Conservation (phyloP, 164 flowering plant species). For the Chimonanthus praecox region DNA sequence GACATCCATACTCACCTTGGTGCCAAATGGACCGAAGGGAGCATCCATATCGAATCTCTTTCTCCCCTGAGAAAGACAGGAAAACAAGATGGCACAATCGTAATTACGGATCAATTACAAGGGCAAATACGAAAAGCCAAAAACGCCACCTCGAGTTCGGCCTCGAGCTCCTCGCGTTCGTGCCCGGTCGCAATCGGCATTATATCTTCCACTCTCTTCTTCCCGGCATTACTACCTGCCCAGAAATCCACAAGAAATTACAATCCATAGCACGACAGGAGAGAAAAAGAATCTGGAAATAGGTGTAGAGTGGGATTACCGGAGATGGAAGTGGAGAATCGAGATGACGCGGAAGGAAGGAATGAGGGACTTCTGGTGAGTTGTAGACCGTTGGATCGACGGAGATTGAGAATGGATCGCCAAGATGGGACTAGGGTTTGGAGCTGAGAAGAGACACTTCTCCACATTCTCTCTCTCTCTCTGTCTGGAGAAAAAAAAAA, state of each 20-base stretch:
- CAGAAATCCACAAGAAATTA: not conserved
- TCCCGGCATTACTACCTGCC: constrained; percentile 8
- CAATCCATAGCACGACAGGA: not conserved
- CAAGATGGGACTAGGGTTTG: constrained; percentile 34
- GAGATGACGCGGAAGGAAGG: constrained; percentile 8
- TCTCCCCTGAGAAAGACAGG: constrained; percentile 44
- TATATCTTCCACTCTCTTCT: constrained; percentile 75
- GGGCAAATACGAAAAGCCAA: not conserved
- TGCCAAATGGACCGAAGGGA: constrained; percentile 83
- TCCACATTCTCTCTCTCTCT: constrained; percentile 40
- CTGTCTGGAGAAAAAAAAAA: not conserved
- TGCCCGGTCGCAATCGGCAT: constrained; percentile 94
- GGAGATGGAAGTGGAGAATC: constrained; percentile 2
- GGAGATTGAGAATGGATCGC: constrained; percentile 21
- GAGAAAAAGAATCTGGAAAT: not conserved
- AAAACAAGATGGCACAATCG: not conserved
- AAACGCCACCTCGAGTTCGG: constrained; percentile 49
- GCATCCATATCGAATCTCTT: constrained; percentile 46
- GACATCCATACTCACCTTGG: constrained; percentile 53
- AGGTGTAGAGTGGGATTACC: not conserved
- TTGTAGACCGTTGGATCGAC: constrained; percentile 9
- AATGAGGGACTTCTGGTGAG: constrained; percentile 9
- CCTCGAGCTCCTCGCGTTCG: constrained; percentile 86
- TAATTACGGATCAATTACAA: not conserved
- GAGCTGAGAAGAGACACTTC: constrained; percentile 46